Evolutionary conservation across 495 filamentous ascomycete species (phyloP), one percentile per base, ranked within the genome.

Genomic region (Acidiella bohemica): DNA sequence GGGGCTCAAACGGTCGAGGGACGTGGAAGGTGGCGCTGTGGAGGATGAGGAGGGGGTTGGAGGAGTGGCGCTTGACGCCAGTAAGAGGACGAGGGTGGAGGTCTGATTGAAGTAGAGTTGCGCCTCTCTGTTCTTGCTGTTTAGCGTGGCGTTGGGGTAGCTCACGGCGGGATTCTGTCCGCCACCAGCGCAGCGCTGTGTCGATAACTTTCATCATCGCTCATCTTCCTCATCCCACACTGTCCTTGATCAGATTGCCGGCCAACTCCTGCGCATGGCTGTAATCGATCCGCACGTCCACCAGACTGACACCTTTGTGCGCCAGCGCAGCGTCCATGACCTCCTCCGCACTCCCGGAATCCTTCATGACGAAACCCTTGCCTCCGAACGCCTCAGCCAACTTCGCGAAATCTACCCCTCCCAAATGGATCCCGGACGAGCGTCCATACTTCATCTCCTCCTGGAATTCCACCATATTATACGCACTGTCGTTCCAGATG

Each of bases 1-100:
- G 75, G 90, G 90, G 42, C 60, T 97, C 48, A 96, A 96, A 73
- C 68, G 92, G 36, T 69, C 70, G 19, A 63, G 78, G 14, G 73
- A 75, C 43, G 67, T 73, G 16, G 75, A 67, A 2, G 67, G 62
- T 17, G 67, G 61, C 12, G 54, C 49, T 3, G 50, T 19, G 16
- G 39, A 5, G 1, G 45, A 36, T 17, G 45, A 35, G 14, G 45
- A 42, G 8, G 45, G 24, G 23, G 42, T 23, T 2, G 37, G 27
- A 14, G n/a, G 30, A 1, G 14, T 47, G 24, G 44, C 24, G 34
- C 24, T 25, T 12, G 45, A 42, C 18, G 16, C 28, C 1, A 34
- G 13, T 5, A 48, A 48, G 45, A 48, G 34, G 25, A 11, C 30
- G n/a, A 48, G 34, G 45, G 32, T 48, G 21, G 45, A 48, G 33